A percentile compares a stretch with the other conserved stretches of the same genome.
Evolutionary conservation across 352 stramenopile species (phyloP).

Genomic region (Globisporangium takayamanum): DNA sequence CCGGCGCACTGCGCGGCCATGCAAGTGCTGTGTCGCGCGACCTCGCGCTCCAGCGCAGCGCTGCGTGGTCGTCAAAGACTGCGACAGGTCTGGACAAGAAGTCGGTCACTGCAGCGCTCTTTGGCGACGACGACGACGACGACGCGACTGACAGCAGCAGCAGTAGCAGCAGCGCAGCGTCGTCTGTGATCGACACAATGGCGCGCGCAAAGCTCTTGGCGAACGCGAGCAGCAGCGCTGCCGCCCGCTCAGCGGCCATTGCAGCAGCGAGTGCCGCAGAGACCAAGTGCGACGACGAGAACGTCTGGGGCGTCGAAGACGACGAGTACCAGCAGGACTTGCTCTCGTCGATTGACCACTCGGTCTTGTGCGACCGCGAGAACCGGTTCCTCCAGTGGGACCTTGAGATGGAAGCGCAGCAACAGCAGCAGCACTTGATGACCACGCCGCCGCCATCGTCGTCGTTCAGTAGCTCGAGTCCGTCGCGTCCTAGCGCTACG

Average conservation of each 20-base stretch:
- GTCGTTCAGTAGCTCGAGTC: conserved; percentile 6
- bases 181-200: conserved; percentile 16
- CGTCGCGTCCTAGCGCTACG: conserved; percentile 2
- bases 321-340: conserved; percentile 66
- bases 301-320: conserved; percentile 69
- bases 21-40: conserved; percentile 2
- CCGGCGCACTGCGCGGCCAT: conserved; percentile 15
- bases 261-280: conserved; percentile 19
- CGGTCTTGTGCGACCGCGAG: conserved; percentile 71
- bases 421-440: conserved; percentile 23
- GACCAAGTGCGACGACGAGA: conserved; percentile 50
- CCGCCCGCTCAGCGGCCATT: conserved; percentile 9
- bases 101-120: conserved; percentile 41
- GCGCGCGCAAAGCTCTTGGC: conserved; percentile 27
- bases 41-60: conserved; percentile 9
- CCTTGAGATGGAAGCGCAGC: conserved; percentile 44
- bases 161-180: not conserved
- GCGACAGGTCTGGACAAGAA: conserved; percentile 24
- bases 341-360: conserved; percentile 71
- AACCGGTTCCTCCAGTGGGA: conserved; percentile 80
- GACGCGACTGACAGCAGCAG: conserved; percentile 11
- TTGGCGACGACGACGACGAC: conserved; percentile 36
- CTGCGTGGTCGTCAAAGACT: conserved; percentile 5
- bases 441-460: conserved; percentile 14
- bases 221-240: conserved; percentile 5